phyloP scores from a whole-genome alignment of 371 early-diverging fungal genomes.

The Rhizomucor miehei region DNA sequence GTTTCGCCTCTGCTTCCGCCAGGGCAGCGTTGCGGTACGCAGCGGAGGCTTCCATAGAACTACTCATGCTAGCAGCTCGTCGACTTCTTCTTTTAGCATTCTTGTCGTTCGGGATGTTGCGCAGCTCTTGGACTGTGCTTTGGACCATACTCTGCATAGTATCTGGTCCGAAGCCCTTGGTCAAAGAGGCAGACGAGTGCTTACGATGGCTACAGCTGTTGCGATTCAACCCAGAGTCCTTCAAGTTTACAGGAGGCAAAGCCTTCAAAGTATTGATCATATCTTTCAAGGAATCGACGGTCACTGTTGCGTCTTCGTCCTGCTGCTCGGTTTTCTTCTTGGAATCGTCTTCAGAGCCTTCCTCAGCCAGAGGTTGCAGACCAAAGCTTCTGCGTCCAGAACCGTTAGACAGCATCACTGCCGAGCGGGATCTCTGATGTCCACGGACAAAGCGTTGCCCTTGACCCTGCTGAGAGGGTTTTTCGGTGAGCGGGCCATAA shows the following conservation, averaged over 20 bases:
- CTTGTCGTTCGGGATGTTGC: constrained; percentile 20
- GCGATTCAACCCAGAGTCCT: constrained; percentile 10
- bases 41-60: constrained; percentile 15
- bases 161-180: constrained; percentile 10
- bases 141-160: constrained; percentile 23
- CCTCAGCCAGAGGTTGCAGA: constrained; percentile 29
- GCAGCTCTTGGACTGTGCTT: constrained; percentile 26
- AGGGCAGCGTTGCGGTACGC: constrained; percentile 27
- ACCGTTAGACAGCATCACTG: constrained; percentile 32
- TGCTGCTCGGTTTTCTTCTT: constrained; percentile 2
- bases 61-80: constrained; percentile 18
- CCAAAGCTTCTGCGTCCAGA: constrained; percentile 16
- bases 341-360: constrained; percentile 12
- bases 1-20: constrained; percentile 38
- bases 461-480: constrained; percentile 11
- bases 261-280: constrained; percentile 47
- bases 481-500: constrained; percentile 7
- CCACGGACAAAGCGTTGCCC: constrained; percentile 14
- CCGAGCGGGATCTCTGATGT: constrained; percentile 46
- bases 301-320: constrained; percentile 10
- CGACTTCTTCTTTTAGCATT: constrained; percentile 16
- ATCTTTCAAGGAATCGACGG: constrained; percentile 40
- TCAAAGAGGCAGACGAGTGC: constrained; percentile 4
- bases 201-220: neutral
- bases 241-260: constrained; percentile 35